Conservation (phyloP, 371 early-diverging fungal species). For the Apophysomyces ossiformis region DNA sequence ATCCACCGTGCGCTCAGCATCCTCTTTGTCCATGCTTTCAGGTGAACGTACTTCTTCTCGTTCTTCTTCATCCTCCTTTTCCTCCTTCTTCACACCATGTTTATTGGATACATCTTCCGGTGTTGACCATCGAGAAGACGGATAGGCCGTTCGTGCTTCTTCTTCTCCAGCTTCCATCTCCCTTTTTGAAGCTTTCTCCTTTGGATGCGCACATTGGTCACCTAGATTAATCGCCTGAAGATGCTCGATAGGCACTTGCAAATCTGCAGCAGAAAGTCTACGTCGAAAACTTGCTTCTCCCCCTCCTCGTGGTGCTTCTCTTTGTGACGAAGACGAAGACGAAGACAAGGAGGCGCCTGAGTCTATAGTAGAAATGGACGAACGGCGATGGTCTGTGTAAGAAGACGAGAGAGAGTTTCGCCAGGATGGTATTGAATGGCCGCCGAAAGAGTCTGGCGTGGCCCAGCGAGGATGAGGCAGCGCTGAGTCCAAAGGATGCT, state of each 20-base stretch:
- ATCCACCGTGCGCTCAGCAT: conserved; percentile 26
- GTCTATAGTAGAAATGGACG: conserved; percentile 11
- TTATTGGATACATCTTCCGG: neutral
- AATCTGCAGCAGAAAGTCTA: conserved; percentile 21
- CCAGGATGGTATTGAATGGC: conserved; percentile 2
- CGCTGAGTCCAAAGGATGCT: neutral
- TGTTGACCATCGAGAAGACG: neutral
- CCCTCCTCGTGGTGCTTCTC: neutral
- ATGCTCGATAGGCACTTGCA: conserved; percentile 24
- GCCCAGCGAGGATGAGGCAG: neutral
- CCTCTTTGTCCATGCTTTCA: neutral
- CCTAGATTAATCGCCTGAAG: conserved; percentile 7
- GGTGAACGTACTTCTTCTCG: neutral
- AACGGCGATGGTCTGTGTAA: conserved; percentile 6
- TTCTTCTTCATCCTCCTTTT: neutral
- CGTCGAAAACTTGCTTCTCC: conserved; percentile 2
- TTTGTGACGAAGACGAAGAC: neutral
- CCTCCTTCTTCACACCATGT: neutral
- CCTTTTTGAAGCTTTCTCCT: neutral
- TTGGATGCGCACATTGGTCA: neutral
- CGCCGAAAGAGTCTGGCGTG: neutral
- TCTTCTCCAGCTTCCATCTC: neutral
- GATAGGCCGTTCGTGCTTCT: neutral
- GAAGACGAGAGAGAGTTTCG: neutral
- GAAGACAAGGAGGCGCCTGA: neutral